Evolutionary conservation across 2,329 filamentous ascomycete species (phyloP), one percentile per base, ranked within the genome.

Genomic region (Talaromyces sp.): DNA sequence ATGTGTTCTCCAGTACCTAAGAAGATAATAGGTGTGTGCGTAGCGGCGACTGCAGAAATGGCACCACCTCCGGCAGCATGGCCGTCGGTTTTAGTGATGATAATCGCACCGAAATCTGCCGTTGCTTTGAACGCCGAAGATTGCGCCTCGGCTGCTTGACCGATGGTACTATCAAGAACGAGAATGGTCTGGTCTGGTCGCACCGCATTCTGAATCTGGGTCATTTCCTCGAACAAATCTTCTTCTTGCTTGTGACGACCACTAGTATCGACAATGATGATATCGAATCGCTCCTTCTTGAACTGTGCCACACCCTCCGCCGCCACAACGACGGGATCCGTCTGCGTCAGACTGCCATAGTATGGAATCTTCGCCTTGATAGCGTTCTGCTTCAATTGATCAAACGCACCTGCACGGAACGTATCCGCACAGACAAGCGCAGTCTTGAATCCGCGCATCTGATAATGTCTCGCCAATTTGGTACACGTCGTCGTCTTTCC

Each of bases 341-440:
- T 97, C 81, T 99, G 93, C 2, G 94, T 99, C 69, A 99, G 84
- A 65, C 92, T 96, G 73, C 95, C 95, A 77, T 96, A 99, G 85
- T 99, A 99, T 10, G 95, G 95, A 61, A 99, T 98, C 82, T 98
- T 98, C 60, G 95, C 95, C 79, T 98, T 99, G 38, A 93, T 98
- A 1, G 95, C 95, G 77, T 99, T 99, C 81, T 99, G 95, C 82
- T 98, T 98, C 77, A 99, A 80, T 82, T 99, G 95, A 76, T 99
- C 95, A 72, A 99, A 99, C 49, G 95, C 95, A 83, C 95, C 95
- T 38, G 95, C 95, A 81, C 95, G 91, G 84, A 99, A 99, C 29
- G 95, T 99, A 80, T 99, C 95, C 59, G 95, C 95, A 81, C 95
- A 99, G 38, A 99, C 95, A 64, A 99, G 83, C 70, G 94, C 97